A percentile compares a stretch with the other conserved stretches of the same genome.
Evolutionary conservation across 192 early-diverging fungal genomes (phyloP).

Genomic region (Coemansia sp.): DNA sequence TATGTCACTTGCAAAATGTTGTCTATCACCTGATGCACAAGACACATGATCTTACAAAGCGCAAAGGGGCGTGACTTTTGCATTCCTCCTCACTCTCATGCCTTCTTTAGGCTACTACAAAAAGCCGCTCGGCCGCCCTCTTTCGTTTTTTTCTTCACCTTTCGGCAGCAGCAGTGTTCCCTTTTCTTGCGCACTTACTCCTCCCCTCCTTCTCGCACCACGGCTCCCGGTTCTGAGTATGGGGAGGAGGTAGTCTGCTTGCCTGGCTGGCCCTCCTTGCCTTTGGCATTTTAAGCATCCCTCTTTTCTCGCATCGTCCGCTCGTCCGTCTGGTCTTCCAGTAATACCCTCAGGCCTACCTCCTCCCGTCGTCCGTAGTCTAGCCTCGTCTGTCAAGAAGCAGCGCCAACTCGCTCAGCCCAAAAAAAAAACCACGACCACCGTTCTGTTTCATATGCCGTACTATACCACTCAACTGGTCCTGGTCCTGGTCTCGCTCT

Average conservation of each 20-base stretch:
- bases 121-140: not conserved
- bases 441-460: not conserved
- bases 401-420: slow-evolving; percentile 4
- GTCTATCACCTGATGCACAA: not conserved
- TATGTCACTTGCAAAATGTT: not conserved
- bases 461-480: not conserved
- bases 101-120: slow-evolving; percentile 12
- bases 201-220: not conserved
- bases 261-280: not conserved
- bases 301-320: not conserved
- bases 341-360: not conserved
- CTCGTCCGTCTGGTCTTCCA: slow-evolving; percentile 2
- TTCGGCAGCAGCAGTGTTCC: not conserved
- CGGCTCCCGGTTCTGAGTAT: not conserved
- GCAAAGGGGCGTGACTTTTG: not conserved
- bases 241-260: not conserved
- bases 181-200: not conserved
- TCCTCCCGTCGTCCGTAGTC: not conserved
- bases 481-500: not conserved
- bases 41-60: not conserved
- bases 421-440: not conserved
- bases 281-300: not conserved
- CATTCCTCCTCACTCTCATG: not conserved
- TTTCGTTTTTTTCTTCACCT: not conserved
- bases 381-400: not conserved